phyloP scores from a whole-genome alignment of 1,139 yeast species.

The Suhomyces choctaworum region DNA sequence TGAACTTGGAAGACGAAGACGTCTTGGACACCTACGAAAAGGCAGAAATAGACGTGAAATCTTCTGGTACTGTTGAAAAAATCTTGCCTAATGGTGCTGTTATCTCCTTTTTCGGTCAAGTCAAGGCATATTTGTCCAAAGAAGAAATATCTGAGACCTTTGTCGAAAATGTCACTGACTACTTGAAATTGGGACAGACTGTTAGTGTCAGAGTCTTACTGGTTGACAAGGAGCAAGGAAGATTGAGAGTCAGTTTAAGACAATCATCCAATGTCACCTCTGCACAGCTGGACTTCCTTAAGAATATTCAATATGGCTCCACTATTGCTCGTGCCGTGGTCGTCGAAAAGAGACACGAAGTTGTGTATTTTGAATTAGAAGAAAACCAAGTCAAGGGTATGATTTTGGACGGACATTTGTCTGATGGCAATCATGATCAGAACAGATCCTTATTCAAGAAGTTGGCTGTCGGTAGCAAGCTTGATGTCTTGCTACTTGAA shows the following conservation, averaged over 20 bases:
- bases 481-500: conserved; percentile 67
- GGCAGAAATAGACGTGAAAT: conserved; percentile 58
- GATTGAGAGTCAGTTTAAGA: conserved; percentile 73
- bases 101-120: conserved; percentile 76
- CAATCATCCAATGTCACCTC: conserved; percentile 56
- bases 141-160: conserved; percentile 88
- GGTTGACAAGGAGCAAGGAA: conserved; percentile 55
- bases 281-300: conserved; percentile 50
- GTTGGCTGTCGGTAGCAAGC: conserved; percentile 56
- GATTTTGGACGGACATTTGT: conserved; percentile 69
- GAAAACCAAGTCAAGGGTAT: conserved; percentile 67
- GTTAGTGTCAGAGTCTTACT: conserved; percentile 66
- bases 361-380: conserved; percentile 64
- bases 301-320: conserved; percentile 58
- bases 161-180: conserved; percentile 74
- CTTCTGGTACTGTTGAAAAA: conserved; percentile 74
- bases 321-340: conserved; percentile 62
- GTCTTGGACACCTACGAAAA: conserved; percentile 53
- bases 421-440: conserved; percentile 74
- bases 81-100: conserved; percentile 78
- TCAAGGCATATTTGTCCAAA: conserved; percentile 80
- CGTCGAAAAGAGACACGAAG: conserved; percentile 73
- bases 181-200: conserved; percentile 82
- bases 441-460: conserved; percentile 63
- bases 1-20: conserved; percentile 63